Conservation (phyloP, 306 rosid genomes). For the Acacia crassicarpa region DNA sequence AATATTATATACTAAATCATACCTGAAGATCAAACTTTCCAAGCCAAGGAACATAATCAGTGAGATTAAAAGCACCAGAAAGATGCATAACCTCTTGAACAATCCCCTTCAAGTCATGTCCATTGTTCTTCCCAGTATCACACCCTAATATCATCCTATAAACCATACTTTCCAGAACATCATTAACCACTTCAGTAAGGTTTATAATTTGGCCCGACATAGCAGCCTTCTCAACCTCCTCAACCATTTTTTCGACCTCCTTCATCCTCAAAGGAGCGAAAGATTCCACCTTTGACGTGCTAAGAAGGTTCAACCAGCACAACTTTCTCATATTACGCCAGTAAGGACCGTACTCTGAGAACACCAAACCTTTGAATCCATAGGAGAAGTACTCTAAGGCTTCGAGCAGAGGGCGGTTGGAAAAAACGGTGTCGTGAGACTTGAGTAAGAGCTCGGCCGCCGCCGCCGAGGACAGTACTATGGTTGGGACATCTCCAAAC, state of each 20-base stretch:
- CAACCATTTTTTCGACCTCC: background rate
- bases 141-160: background rate
- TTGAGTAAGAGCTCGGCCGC: constrained; percentile 4
- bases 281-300: background rate
- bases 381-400: background rate
- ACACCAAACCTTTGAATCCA: background rate
- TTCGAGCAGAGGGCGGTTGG: background rate
- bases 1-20: too few relatives aligned
- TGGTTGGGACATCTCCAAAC: background rate
- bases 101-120: background rate
- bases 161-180: background rate
- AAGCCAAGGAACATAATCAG: constrained; percentile 18
- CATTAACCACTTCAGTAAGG: background rate
- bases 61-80: background rate
- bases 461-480: background rate
- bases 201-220: background rate
- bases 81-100: background rate
- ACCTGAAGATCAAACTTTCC: constrained; percentile 4
- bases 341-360: background rate
- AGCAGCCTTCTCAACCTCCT: background rate
- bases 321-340: background rate
- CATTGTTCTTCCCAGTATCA: background rate
- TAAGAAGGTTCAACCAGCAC: background rate
- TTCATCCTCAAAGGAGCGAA: constrained; percentile 10
- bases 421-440: background rate